A percentile compares a stretch with the other conserved stretches of the same genome.
phyloP scores from a whole-genome alignment of 257 asterid species.

The Scutellaria baicalensis region DNA sequence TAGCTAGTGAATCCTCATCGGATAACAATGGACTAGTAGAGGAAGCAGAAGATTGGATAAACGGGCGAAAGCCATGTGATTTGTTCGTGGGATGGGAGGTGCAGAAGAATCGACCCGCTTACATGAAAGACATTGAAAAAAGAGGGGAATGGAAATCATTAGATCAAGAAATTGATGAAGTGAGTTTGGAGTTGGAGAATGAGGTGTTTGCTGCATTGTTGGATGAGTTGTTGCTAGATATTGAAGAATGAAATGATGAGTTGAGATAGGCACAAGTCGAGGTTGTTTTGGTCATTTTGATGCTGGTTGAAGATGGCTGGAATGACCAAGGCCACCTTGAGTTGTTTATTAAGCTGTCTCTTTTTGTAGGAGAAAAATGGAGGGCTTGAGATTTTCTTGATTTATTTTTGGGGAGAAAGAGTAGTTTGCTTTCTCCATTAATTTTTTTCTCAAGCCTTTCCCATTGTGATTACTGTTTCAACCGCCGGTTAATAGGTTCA shows the following conservation, averaged over 20 bases:
- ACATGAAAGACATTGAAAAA: slow-evolving; percentile 57
- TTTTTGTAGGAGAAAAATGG: neutral
- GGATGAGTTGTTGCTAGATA: slow-evolving; percentile 41
- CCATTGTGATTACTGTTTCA: slow-evolving; percentile 15
- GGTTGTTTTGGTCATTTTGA: slow-evolving; percentile 28
- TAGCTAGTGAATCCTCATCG: neutral
- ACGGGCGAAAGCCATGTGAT: slow-evolving; percentile 16
- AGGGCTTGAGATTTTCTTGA: neutral
- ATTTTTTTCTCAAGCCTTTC: neutral
- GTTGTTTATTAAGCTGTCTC: no score
- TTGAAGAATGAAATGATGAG: neutral
- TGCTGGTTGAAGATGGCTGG: neutral
- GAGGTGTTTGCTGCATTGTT: slow-evolving; percentile 41
- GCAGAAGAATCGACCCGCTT: slow-evolving; percentile 41
- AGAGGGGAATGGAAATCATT: slow-evolving; percentile 48
- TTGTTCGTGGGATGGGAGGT: slow-evolving; percentile 40
- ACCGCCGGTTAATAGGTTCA: slow-evolving; percentile 14
- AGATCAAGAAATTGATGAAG: slow-evolving; percentile 37
- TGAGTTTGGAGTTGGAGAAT: slow-evolving; percentile 50
- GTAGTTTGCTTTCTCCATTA: neutral
- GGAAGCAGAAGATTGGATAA: slow-evolving; percentile 46
- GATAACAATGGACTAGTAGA: slow-evolving; percentile 18
- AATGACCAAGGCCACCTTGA: slow-evolving; percentile 4
- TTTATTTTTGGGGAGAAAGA: neutral
- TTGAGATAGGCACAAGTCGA: neutral